Percentiles rank a stretch among this genome's conserved stretches.
Evolutionary conservation across 75 land plant genomes (phyloP).

Genomic region (Sequoia sempervirens): DNA sequence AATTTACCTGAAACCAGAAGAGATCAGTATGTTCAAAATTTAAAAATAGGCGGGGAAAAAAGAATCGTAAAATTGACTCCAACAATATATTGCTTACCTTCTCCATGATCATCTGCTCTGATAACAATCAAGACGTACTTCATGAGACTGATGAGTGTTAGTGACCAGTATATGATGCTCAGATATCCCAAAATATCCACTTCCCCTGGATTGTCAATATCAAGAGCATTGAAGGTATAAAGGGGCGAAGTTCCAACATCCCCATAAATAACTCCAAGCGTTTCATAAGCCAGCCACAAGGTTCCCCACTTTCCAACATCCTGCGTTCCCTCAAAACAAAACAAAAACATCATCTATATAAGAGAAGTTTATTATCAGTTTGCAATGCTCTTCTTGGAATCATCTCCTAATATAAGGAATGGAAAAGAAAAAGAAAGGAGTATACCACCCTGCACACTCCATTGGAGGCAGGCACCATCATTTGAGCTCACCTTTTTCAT

Average conservation of each 20-base stretch:
- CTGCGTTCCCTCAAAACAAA: constrained; percentile 6
- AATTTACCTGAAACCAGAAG: no score
- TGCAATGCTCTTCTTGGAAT: no score
- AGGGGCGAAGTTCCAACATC: constrained; percentile 62
- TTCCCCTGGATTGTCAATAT: constrained; percentile 23
- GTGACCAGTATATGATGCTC: constrained; percentile 55
- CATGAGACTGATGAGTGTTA: constrained; percentile 37
- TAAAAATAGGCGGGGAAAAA: not conserved
- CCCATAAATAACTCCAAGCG: constrained; percentile 59
- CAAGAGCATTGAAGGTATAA: constrained; percentile 43
- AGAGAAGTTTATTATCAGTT: no score
- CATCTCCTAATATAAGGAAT: no score
- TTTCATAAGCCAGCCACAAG: constrained; percentile 36
- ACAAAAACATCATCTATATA: no score
- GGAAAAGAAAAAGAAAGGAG: no score
- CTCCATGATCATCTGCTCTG: constrained; percentile 40
- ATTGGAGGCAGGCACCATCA: no score
- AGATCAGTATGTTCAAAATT: not conserved
- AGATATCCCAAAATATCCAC: constrained; percentile 35
- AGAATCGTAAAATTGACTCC: not conserved
- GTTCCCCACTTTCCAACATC: constrained; percentile 21
- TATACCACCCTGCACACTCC: no score
- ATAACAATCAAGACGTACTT: constrained; percentile 54
- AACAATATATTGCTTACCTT: constrained; percentile 20
- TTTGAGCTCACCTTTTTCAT: not conserved